Conservation (phyloP, 768 basidiomycete genomes). For the Glaciozyma martinii region DNA sequence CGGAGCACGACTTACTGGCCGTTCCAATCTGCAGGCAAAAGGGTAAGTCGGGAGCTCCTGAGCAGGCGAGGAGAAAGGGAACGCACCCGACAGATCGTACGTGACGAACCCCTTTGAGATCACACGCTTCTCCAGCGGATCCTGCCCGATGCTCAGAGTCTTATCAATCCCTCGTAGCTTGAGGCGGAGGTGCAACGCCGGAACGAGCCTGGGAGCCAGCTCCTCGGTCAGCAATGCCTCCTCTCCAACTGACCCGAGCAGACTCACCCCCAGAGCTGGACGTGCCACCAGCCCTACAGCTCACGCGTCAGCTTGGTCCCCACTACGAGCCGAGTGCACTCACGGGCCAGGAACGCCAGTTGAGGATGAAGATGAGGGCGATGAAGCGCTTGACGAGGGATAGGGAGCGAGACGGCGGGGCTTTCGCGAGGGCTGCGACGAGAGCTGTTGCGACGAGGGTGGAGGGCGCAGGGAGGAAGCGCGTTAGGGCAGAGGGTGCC, state of each 20-base stretch:
- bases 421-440: conserved; percentile 1
- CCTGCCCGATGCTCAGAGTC: conserved; percentile 15
- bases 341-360: conserved; percentile 18
- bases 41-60: too few relatives aligned
- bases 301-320: too few relatives aligned
- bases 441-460: conserved; percentile 3
- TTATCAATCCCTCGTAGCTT: conserved; percentile 9
- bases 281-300: conserved; percentile 13
- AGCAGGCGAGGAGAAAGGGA: too few relatives aligned
- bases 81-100: neutral
- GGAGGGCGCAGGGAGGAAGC: conserved; percentile 3
- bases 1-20: conserved; percentile 17
- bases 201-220: conserved; percentile 3
- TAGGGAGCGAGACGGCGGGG: neutral
- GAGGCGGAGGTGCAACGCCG: conserved; percentile 10
- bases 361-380: conserved; percentile 16
- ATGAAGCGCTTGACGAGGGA: conserved; percentile 8
- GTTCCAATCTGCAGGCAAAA: conserved; percentile 17
- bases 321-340: too few relatives aligned
- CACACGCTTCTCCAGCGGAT: conserved; percentile 14
- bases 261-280: neutral
- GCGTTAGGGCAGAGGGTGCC: neutral
- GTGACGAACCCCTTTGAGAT: conserved; percentile 8
- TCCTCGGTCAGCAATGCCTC: neutral
- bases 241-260: neutral